Base-by-base conservation (phyloP, 2,329 filamentous ascomycete species). In the Fusarium sp. region DNA sequence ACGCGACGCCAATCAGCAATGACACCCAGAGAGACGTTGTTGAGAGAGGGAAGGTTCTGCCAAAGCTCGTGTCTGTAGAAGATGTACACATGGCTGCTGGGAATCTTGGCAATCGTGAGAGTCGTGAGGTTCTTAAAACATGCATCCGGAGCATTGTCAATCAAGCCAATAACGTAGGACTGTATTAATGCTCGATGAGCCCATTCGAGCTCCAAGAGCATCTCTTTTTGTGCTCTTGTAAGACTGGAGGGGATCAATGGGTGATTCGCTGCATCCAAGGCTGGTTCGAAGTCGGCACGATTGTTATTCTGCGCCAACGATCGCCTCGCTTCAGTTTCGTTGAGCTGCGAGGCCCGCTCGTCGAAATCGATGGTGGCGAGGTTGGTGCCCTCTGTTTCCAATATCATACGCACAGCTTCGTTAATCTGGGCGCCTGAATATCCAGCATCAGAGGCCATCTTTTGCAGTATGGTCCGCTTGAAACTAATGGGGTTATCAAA, bases 171-270 rank as follows among this genome's bases (percentile, higher is more conserved):
- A 63, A 87, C 83, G 65, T 88, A 91, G 1, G 88, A 89, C 44
- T 88, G 84, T 42, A 91, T 79, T 70, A 91, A 88, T 15, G 88
- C 88, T 49, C 84, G 79, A 63, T 91, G 88, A 7, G 88, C 88
- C 86, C 88, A 90, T 48, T 87, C 84, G 4, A 87, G 85, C 71
- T 91, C 88, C 34, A 89, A 76, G 2, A 91, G 74, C 85, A 89
- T 88, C 72, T 90, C 87, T 48, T 83, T 85, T 71, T 91, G 89
- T n/a, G 84, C 79, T 55, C 79, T 80, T 1, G 83, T 85, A n/a
- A 91, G 80, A 29, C 78, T 76, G 3, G 78, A 77, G 4, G 87
- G 87, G 36, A 82, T 80, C n/a, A 88, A 71, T 5, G 74, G 67
- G 32, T 64, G 50, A 28, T 75, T 61, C 71, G 63, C 67, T 35